A percentile compares a stretch with the other conserved stretches of the same genome.
phyloP scores from a whole-genome alignment of 1,139 yeast species.

The Candida sp. region DNA sequence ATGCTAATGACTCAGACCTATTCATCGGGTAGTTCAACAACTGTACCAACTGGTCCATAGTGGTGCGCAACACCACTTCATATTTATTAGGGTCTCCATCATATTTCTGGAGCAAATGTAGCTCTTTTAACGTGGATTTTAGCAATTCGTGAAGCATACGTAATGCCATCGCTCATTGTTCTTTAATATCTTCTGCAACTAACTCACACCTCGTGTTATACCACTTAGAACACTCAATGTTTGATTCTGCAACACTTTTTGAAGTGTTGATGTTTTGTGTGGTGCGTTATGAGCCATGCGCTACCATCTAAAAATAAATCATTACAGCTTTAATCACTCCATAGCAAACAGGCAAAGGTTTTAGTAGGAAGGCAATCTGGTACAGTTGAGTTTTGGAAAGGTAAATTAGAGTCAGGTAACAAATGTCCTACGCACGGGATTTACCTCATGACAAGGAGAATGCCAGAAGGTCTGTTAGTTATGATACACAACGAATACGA shows the following conservation, averaged over 20 bases:
- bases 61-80: background rate
- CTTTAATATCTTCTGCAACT: background rate
- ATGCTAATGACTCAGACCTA: background rate
- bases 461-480: constrained; percentile 26
- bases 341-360: background rate
- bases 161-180: background rate
- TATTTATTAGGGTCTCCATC: background rate
- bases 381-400: no score
- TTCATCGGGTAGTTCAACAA: constrained; percentile 13
- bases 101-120: background rate
- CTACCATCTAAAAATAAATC: background rate
- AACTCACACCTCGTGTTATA: background rate
- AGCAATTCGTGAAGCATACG: background rate
- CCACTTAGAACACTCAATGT: background rate
- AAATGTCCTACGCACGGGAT: background rate
- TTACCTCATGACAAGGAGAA: constrained; percentile 1
- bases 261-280: background rate
- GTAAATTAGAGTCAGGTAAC: background rate
- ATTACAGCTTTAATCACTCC: background rate
- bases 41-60: constrained; percentile 7
- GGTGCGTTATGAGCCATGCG: background rate
- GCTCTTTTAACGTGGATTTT: background rate
- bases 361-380: no score
- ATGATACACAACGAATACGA: constrained; percentile 26
- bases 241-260: background rate